Evolutionary conservation across 2,329 filamentous ascomycete species (phyloP).

Genomic region (Penicillium sp.): DNA sequence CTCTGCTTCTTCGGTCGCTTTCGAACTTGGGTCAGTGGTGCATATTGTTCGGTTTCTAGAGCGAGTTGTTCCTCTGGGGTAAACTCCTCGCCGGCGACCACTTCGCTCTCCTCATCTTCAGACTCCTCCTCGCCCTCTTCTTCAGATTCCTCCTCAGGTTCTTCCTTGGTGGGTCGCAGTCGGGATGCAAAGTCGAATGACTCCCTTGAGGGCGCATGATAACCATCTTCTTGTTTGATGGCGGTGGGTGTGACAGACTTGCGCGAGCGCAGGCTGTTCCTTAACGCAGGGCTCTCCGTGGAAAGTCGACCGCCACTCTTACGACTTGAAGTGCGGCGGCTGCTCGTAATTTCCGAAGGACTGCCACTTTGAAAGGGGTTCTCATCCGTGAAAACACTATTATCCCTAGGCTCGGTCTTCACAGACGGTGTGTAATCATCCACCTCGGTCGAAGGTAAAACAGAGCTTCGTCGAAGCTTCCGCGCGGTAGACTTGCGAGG

Average conservation of each 20-base stretch:
- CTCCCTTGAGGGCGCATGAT: conserved; percentile 57
- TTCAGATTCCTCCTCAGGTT: conserved; percentile 44
- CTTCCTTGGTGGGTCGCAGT: conserved; percentile 31
- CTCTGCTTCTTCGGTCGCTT: conserved; percentile 41
- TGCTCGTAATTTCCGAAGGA: conserved; percentile 52
- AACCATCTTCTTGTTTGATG: conserved; percentile 54
- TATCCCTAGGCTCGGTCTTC: conserved; percentile 51
- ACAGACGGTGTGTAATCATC: conserved; percentile 41
- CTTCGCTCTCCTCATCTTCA: conserved; percentile 62
- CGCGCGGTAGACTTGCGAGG: conserved; percentile 51
- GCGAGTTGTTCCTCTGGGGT: conserved; percentile 87
- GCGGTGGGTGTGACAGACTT: conserved; percentile 37
- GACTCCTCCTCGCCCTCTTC: conserved; percentile 25
- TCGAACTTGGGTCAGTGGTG: conserved; percentile 22
- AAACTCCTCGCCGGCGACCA: conserved; percentile 77
- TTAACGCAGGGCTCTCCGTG: conserved; percentile 29
- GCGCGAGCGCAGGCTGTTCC: conserved; percentile 32
- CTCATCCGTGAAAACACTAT: conserved; percentile 78
- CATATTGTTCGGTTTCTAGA: conserved; percentile 66
- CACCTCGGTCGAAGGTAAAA: conserved; percentile 40
- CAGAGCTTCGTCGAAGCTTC: conserved; percentile 54
- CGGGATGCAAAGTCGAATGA: conserved; percentile 61
- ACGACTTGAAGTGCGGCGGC: conserved; percentile 45
- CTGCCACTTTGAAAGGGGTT: conserved; percentile 92
- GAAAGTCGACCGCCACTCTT: conserved; percentile 53